Base-by-base conservation (phyloP, 805 yeast species). In the Cyberlindnera bimundalis region DNA sequence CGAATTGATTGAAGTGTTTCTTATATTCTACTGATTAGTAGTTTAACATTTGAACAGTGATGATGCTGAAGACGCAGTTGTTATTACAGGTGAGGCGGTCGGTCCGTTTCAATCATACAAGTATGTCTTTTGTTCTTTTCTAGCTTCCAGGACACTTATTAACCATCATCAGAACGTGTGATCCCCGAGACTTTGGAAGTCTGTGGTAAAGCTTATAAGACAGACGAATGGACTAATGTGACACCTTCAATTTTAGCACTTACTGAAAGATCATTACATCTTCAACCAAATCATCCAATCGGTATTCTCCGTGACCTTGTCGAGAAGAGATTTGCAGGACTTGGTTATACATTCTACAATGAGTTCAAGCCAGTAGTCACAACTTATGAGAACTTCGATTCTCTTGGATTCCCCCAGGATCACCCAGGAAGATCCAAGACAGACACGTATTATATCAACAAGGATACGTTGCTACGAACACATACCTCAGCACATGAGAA, bases 401-500 rank as follows among this genome's bases (percentile, higher is more conserved):
- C 84, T 2, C 71, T 93, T 27, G 97, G 95, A 1, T 91, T 93
- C 61, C 96, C 97, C 2, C 55, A 61, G 26, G 95, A 90, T 56
- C 99, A 93, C 60, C 96, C 96, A 0, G 97, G 99, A 3, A 73
- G 99, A 56, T 78, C 93, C 15, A 84, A 77, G 55, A 84, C 95
- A 3, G 99, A 93, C 60, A 91, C 99, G 0, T 93, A 93, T 62
- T 93, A 93, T 56, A 59, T 93, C 39, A 90, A 93, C 64, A 72
- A 79, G 39, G 73, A 74, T 16, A 67, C 81, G 24, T 67, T 93
- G 21, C 66, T 93, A 45, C 71, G 99, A 56, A 93, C 99, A 0
- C 99, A 93, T 59, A 91, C 99, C 0, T 89, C 97, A 1, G 99
- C 99, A 0, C 99, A 93, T 62, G 99, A 93, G 64, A 77, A 75